A percentile compares a stretch with the other conserved stretches of the same genome.
Evolutionary conservation across 176 grass and related monocot species (phyloP).

Genomic region (Leersia perrieri): DNA sequence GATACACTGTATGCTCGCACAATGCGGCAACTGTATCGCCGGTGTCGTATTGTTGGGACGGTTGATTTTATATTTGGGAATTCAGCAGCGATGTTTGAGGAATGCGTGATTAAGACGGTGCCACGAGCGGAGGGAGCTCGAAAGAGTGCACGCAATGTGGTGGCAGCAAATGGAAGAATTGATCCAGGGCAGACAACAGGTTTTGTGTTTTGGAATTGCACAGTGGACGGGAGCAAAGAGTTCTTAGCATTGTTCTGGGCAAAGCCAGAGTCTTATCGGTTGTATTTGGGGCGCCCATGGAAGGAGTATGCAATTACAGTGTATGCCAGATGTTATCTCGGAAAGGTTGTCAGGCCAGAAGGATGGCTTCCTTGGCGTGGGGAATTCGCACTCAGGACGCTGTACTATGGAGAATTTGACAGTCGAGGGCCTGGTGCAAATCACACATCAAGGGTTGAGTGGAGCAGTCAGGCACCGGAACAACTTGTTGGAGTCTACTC

Average conservation of each 20-base stretch:
- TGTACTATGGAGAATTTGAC: slow-evolving; percentile 75
- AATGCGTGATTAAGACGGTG: slow-evolving; percentile 58
- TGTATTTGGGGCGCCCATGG: slow-evolving; percentile 89
- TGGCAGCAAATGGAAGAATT: slow-evolving; percentile 76
- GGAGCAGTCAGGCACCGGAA: slow-evolving; percentile 59
- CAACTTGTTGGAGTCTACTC: slow-evolving; percentile 56
- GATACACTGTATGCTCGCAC: slow-evolving; percentile 79
- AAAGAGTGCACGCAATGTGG: slow-evolving; percentile 61
- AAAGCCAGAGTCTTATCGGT: slow-evolving; percentile 48
- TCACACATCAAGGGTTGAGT: slow-evolving; percentile 54
- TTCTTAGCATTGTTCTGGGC: slow-evolving; percentile 43
- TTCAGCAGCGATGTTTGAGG: slow-evolving; percentile 63
- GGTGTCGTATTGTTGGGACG: slow-evolving; percentile 59
- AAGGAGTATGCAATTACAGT: slow-evolving; percentile 78
- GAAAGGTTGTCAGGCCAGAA: slow-evolving; percentile 56
- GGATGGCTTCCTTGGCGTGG: slow-evolving; percentile 79
- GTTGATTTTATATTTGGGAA: slow-evolving; percentile 90
- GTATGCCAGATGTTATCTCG: slow-evolving; percentile 62
- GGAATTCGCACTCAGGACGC: slow-evolving; percentile 59
- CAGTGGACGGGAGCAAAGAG: slow-evolving; percentile 49
- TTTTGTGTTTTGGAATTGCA: slow-evolving; percentile 72
- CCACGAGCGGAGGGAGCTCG: slow-evolving; percentile 47
- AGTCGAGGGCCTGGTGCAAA: slow-evolving; percentile 71
- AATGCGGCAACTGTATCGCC: slow-evolving; percentile 68
- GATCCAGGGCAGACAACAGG: slow-evolving; percentile 75